These are phyloP conservation scores for Leccinum solheimii DNA, from an alignment of 1,284 basidiomycete genomes.

Conservation along the genomic window DNA sequence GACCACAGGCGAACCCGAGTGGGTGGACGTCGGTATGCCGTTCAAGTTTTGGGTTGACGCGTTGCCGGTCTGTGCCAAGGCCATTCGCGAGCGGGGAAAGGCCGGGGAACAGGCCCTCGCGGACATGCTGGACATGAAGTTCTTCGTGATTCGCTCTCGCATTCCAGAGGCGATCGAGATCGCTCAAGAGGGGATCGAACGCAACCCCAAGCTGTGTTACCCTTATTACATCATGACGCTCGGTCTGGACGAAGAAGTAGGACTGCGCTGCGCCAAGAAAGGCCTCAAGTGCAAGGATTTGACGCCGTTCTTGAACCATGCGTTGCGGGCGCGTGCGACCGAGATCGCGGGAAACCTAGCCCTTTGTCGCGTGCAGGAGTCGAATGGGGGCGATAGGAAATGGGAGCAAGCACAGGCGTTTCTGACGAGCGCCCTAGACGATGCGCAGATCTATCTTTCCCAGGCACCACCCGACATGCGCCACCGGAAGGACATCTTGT, in stretches of 20 bases:
- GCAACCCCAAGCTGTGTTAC: slow-evolving; percentile 53
- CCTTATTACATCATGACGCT: slow-evolving; percentile 57
- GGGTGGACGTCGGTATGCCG: slow-evolving; percentile 49
- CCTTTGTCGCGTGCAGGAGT: slow-evolving; percentile 44
- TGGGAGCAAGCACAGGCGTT: slow-evolving; percentile 62
- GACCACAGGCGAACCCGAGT: slow-evolving; percentile 41
- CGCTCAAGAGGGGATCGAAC: slow-evolving; percentile 44
- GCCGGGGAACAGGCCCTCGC: slow-evolving; percentile 46
- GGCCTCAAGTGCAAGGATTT: slow-evolving; percentile 50
- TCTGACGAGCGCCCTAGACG: slow-evolving; percentile 52
- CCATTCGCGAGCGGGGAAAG: slow-evolving; percentile 44
- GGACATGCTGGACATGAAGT: slow-evolving; percentile 61
- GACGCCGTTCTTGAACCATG: slow-evolving; percentile 50
- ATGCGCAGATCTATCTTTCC: slow-evolving; percentile 52
- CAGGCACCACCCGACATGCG: slow-evolving; percentile 59
- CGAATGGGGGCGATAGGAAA: slow-evolving; percentile 39
- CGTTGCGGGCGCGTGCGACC: slow-evolving; percentile 56
- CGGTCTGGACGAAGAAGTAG: slow-evolving; percentile 36
- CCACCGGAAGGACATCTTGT: slow-evolving; percentile 53
- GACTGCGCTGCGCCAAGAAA: slow-evolving; percentile 46
- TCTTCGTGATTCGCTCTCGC: slow-evolving; percentile 44
- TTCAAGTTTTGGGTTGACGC: slow-evolving; percentile 56
- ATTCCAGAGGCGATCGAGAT: slow-evolving; percentile 43
- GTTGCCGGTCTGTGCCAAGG: slow-evolving; percentile 51
- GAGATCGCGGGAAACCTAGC: slow-evolving; percentile 57